Percentiles rank a stretch among this genome's conserved stretches.
Conservation (phyloP, 176 grass and related monocot species). For the Avena eriantha region DNA sequence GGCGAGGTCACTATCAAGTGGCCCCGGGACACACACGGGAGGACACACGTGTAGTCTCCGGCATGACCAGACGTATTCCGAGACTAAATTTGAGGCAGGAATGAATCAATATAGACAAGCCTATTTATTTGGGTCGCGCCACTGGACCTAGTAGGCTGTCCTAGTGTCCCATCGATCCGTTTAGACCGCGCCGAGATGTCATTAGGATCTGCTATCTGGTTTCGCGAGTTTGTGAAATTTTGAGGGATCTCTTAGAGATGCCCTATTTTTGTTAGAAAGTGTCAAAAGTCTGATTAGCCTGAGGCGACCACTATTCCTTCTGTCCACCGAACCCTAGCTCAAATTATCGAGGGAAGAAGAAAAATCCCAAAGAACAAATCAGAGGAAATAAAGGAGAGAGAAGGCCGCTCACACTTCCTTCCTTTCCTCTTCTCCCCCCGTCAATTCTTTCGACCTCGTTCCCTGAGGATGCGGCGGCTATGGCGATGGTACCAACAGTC, state of each 20-base stretch:
- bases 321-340: constrained; percentile 25
- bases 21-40: no score
- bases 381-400: constrained; percentile 4
- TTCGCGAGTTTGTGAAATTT: no score
- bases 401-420: neutral
- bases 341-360: neutral
- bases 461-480: constrained; percentile 64
- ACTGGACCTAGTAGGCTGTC: no score
- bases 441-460: neutral
- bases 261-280: neutral
- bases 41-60: no score
- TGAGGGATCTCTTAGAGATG: no score
- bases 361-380: neutral
- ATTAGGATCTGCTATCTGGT: no score
- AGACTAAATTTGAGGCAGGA: rapidly evolving
- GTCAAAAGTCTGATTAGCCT: neutral
- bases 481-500: constrained; percentile 95
- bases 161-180: no score
- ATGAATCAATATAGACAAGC: no score
- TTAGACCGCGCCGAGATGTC: no score
- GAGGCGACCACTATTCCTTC: neutral
- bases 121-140: no score
- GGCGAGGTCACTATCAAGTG: no score
- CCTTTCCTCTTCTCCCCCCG: neutral
- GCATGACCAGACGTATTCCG: no score